These are phyloP conservation scores for Gossypium thurberi DNA, from an alignment of 345 rosid genomes.

Conservation along the genomic window DNA sequence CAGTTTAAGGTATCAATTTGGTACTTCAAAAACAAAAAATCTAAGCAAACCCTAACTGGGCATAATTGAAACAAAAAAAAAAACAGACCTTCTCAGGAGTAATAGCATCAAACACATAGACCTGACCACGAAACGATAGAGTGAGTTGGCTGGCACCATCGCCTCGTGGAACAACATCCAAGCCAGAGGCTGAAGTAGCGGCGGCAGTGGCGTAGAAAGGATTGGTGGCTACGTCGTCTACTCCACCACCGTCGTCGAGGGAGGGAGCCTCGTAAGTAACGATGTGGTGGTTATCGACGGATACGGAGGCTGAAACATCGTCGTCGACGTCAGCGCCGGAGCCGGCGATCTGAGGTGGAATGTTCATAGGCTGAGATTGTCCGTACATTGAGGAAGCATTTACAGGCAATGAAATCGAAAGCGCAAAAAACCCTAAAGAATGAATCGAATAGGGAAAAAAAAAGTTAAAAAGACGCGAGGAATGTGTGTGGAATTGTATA, in stretches of 20 bases:
- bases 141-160: constrained; percentile 57
- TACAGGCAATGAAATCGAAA: constrained; percentile 1
- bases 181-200: constrained; percentile 25
- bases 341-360: constrained; percentile 39
- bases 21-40: background rate
- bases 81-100: constrained; percentile 63
- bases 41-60: constrained; percentile 8
- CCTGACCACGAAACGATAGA: constrained; percentile 82
- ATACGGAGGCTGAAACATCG: constrained; percentile 37
- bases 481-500: too few relatives aligned
- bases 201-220: constrained; percentile 38
- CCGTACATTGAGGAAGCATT: constrained; percentile 55
- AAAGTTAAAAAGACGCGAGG: too few relatives aligned
- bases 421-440: background rate
- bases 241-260: constrained; percentile 36
- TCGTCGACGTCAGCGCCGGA: constrained; percentile 32
- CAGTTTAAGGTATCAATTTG: background rate
- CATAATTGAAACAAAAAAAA: background rate
- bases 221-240: constrained; percentile 49
- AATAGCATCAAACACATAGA: constrained; percentile 81
- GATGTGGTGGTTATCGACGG: constrained; percentile 27
- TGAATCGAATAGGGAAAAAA: too few relatives aligned
- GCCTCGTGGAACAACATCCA: constrained; percentile 27
- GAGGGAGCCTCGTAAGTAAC: constrained; percentile 36
- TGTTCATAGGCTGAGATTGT: constrained; percentile 47